A percentile compares a stretch with the other conserved stretches of the same genome.
Conservation (phyloP, 345 rosid genomes). For the Hibiscus tridactylites region DNA sequence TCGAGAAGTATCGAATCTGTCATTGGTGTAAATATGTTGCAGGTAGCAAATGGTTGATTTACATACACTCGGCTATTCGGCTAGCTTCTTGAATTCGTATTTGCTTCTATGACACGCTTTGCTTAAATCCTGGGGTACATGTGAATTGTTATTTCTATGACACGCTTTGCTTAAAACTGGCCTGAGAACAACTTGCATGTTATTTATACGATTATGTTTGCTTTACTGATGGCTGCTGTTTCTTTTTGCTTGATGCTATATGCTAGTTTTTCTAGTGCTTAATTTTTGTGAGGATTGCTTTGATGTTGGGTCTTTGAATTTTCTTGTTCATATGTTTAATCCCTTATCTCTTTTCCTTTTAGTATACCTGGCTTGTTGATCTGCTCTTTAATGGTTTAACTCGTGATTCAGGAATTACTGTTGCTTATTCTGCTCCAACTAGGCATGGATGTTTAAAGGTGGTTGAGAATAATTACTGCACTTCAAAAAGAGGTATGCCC, state of each 20-base stretch:
- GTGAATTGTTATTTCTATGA: background rate
- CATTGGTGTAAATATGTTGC: background rate
- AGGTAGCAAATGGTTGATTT: background rate
- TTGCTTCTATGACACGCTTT: background rate
- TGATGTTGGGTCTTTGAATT: background rate
- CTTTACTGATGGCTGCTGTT: background rate
- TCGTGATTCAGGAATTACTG: constrained; percentile 49
- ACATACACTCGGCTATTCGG: background rate
- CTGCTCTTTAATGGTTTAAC: constrained; percentile 13
- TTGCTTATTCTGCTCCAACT: constrained; percentile 73
- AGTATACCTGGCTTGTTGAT: background rate
- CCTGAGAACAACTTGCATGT: background rate
- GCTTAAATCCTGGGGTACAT: background rate
- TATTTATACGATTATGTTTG: background rate
- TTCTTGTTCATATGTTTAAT: background rate
- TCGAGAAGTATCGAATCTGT: background rate
- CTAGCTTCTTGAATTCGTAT: background rate
- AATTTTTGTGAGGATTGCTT: constrained; percentile 1
- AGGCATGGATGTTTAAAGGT: constrained; percentile 78
- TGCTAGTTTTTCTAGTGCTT: background rate
- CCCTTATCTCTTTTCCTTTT: background rate
- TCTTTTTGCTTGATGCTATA: background rate
- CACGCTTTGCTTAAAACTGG: background rate
- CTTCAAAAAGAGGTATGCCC: constrained; percentile 73
- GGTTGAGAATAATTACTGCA: constrained; percentile 87